Base-by-base conservation (phyloP, 1,139 yeast species). In the Pichia sp. region DNA sequence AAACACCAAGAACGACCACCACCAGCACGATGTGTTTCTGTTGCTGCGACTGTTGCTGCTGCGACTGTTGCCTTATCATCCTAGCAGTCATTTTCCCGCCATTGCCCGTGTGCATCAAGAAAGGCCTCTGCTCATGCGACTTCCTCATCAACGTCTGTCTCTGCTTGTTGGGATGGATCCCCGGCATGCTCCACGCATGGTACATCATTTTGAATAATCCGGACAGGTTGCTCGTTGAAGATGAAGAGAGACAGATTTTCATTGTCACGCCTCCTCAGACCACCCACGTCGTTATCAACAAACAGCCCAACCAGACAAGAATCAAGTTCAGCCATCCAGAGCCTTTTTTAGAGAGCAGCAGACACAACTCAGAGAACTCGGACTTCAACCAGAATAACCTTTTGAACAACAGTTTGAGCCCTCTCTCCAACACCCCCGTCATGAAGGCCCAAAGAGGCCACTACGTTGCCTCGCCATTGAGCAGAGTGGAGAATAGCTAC, bases 111-210 rank as follows among this genome's bases (percentile, higher is more conserved):
- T 78, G 83, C 78, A 75, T 84, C 55, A 80, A 86, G 62, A 71
- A 82, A 52, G 90, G 90, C 1, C 52, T 82, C 34, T 83, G 87
- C 58, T 76, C 87, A 2, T 70, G 74, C 40, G 89, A 84, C 63
- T 74, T 84, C 10, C 65, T 82, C 16, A 79, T 85, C 55, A 84
- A 83, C 63, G 71, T 84, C 41, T 66, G 78, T 43, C 73, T 84
- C 41, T 79, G 83, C 46, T 57, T 81, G 23, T 67, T 84, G 34
- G 90, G 89, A 2, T 83, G 80, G 62, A 71, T 83, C 48, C 90
- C 88, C 1, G 90, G 90, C 8, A 75, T 83, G 57, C 78, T 82
- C 41, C 87, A 82, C 65, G 70, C 85, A 5, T 80, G 86, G 83
- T 82, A 81, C 62, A 79, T 82, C 60, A 82, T 82, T 47, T 74